These are phyloP conservation scores for Apiotrichum siamense DNA, from an alignment of 1,284 basidiomycete species.

Conservation along the genomic window DNA sequence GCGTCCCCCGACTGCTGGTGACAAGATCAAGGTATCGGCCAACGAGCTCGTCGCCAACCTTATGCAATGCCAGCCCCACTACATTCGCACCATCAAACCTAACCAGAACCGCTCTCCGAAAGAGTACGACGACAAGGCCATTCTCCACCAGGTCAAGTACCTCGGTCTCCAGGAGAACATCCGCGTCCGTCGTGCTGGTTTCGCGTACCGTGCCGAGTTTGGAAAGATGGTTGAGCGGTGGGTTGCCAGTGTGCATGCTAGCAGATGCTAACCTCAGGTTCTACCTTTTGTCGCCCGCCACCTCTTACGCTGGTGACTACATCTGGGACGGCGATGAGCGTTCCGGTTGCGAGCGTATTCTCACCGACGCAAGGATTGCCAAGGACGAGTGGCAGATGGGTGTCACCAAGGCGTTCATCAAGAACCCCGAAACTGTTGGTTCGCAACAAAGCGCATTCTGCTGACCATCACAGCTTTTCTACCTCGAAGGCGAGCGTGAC, in stretches of 20 bases:
- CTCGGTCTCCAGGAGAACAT: slow-evolving; percentile 98
- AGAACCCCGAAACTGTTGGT: slow-evolving; percentile 81
- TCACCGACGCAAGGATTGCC: slow-evolving; percentile 90
- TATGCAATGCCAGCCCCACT: slow-evolving; percentile 93
- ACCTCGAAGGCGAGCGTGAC: slow-evolving; percentile 96
- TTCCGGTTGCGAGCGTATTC: slow-evolving; percentile 86
- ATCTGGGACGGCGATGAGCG: slow-evolving; percentile 89
- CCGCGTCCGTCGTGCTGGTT: slow-evolving; percentile 90
- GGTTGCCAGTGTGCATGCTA: slow-evolving; percentile 6
- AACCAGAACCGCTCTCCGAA: slow-evolving; percentile 90
- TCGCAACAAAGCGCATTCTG: no score
- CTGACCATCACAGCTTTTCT: slow-evolving; percentile 64
- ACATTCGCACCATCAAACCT: slow-evolving; percentile 99
- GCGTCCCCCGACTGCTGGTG: slow-evolving; percentile 93
- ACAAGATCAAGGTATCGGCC: slow-evolving; percentile 93
- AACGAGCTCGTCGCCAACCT: slow-evolving; percentile 92
- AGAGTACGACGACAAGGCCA: slow-evolving; percentile 91
- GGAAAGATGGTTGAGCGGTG: slow-evolving; percentile 93
- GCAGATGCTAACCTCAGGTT: slow-evolving; percentile 53
- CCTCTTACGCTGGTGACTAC: slow-evolving; percentile 98
- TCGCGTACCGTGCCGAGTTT: slow-evolving; percentile 82
- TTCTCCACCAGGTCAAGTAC: slow-evolving; percentile 98
- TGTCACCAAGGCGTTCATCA: slow-evolving; percentile 97
- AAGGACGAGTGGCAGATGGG: slow-evolving; percentile 99
- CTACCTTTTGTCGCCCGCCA: slow-evolving; percentile 88